Evolutionary conservation across 169 alveolate genomes (phyloP).

Genomic region (Plasmodium relictum): DNA sequence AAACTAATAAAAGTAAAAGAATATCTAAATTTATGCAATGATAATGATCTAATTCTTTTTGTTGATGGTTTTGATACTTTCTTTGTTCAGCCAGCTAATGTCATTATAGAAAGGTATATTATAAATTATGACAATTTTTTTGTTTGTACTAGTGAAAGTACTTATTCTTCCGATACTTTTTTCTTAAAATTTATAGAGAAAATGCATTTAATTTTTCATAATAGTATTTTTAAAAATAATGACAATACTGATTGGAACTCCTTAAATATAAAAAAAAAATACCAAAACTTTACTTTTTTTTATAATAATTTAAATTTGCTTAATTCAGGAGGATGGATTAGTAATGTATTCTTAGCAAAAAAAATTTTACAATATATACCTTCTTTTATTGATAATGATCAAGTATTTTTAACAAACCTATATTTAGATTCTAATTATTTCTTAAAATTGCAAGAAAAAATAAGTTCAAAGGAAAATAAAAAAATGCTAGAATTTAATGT

Average conservation of each 20-base stretch:
- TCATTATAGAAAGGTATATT: slow-evolving; percentile 64
- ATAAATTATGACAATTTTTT: slow-evolving; percentile 63
- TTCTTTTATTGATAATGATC: slow-evolving; percentile 74
- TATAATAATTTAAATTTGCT: slow-evolving; percentile 64
- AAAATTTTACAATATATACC: slow-evolving; percentile 58
- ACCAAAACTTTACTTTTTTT: slow-evolving; percentile 43
- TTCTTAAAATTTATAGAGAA: slow-evolving; percentile 50
- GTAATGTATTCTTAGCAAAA: slow-evolving; percentile 61
- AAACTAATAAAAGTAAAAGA: slow-evolving; percentile 57
- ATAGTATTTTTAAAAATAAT: slow-evolving; percentile 61
- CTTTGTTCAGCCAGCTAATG: slow-evolving; percentile 68
- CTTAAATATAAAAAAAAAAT: slow-evolving; percentile 31
- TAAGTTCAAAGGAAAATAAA: neutral
- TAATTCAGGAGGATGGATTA: slow-evolving; percentile 75
- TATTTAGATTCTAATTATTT: slow-evolving; percentile 66
- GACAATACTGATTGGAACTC: slow-evolving; percentile 65
- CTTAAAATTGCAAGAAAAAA: slow-evolving; percentile 16
- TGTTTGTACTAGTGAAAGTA: slow-evolving; percentile 71
- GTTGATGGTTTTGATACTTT: slow-evolving; percentile 72
- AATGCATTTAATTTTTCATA: slow-evolving; percentile 68
- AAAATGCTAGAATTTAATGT: neutral
- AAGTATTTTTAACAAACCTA: slow-evolving; percentile 56
- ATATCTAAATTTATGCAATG: slow-evolving; percentile 44
- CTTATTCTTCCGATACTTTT: slow-evolving; percentile 36
- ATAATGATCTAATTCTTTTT: slow-evolving; percentile 61